A percentile compares a stretch with the other conserved stretches of the same genome.
These are phyloP conservation scores for Populus pruinosa DNA, from an alignment of 345 rosid species.

Conservation along the genomic window DNA sequence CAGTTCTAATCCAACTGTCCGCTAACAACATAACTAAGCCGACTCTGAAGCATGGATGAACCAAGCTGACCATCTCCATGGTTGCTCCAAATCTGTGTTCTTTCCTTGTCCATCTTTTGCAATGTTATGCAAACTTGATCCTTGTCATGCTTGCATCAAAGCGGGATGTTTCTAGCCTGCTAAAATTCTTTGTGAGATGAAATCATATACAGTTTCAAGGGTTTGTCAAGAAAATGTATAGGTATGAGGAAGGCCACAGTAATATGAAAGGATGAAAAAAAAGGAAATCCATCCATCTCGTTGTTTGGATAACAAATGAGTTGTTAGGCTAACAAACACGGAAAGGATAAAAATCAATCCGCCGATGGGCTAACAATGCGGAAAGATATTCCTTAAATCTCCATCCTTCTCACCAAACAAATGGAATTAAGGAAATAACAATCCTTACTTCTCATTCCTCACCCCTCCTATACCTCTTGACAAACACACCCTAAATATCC, in stretches of 20 bases:
- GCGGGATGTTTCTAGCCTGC: neutral
- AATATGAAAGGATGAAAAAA: too few relatives aligned
- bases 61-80: neutral
- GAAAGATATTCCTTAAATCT: neutral
- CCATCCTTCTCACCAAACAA: neutral
- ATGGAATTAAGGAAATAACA: neutral
- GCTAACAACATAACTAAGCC: neutral
- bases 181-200: neutral
- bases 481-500: neutral
- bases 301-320: too few relatives aligned
- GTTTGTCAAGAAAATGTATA: neutral
- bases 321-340: too few relatives aligned
- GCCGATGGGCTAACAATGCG: too few relatives aligned
- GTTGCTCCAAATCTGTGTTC: neutral
- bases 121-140: neutral
- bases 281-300: too few relatives aligned
- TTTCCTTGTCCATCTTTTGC: neutral
- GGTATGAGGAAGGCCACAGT: too few relatives aligned
- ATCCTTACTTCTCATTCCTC: neutral
- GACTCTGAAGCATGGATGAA: neutral
- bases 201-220: neutral
- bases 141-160: neutral
- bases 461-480: neutral
- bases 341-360: too few relatives aligned
- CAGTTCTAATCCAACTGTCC: neutral